These are phyloP conservation scores for Debaryomycetaceae sp. DNA, from an alignment of 1,139 yeast genomes.

Conservation along the genomic window DNA sequence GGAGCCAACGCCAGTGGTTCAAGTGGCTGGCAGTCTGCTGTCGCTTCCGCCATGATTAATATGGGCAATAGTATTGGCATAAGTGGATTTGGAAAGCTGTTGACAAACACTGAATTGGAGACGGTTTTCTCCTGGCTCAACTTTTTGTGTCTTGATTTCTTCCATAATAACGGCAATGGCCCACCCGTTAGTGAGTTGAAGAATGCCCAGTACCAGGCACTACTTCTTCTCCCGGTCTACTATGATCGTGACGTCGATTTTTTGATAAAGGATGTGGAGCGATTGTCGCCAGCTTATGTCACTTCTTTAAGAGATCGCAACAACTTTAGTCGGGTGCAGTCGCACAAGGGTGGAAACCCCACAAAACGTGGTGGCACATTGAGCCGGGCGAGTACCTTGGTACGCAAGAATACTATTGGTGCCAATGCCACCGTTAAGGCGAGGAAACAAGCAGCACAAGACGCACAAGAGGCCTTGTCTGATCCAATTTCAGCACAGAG, in stretches of 20 bases:
- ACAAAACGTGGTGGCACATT: slow-evolving; percentile 18
- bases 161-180: slow-evolving; percentile 80
- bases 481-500: slow-evolving; percentile 56
- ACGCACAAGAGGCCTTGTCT: slow-evolving; percentile 47
- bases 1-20: slow-evolving; percentile 8
- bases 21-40: slow-evolving; percentile 46
- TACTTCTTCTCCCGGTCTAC: slow-evolving; percentile 61
- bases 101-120: slow-evolving; percentile 61
- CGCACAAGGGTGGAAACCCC: slow-evolving; percentile 6
- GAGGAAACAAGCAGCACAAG: slow-evolving; percentile 50
- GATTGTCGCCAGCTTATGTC: slow-evolving; percentile 50
- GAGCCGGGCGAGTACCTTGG: slow-evolving; percentile 51
- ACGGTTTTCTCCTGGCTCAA: slow-evolving; percentile 71
- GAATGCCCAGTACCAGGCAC: slow-evolving; percentile 59
- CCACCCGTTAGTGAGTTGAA: slow-evolving; percentile 66
- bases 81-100: slow-evolving; percentile 50
- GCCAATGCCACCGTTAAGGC: slow-evolving; percentile 69
- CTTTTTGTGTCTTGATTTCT: slow-evolving; percentile 63
- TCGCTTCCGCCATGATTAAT: slow-evolving; percentile 47
- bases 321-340: slow-evolving; percentile 20
- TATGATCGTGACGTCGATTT: slow-evolving; percentile 54
- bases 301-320: slow-evolving; percentile 45
- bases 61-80: slow-evolving; percentile 41
- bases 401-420: slow-evolving; percentile 61
- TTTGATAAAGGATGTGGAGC: slow-evolving; percentile 56